Percentiles rank a stretch among this genome's conserved stretches.
Conservation (phyloP, 2,329 filamentous ascomycete genomes). For the Helminthosporium solani region DNA sequence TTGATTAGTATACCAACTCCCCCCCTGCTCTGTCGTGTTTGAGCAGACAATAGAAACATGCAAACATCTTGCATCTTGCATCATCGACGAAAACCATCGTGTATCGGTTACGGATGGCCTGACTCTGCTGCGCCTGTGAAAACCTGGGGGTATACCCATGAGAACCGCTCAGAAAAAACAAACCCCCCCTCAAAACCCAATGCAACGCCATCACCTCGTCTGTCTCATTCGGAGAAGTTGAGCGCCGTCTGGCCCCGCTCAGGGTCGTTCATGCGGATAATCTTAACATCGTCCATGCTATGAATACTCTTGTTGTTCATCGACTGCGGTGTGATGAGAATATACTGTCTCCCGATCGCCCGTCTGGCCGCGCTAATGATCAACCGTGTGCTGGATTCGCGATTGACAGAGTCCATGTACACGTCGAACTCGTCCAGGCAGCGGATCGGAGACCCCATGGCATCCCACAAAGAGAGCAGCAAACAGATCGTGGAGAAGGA, state of each 20-base stretch:
- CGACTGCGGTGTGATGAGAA: constrained; percentile 91
- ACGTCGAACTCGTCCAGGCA: constrained; percentile 98
- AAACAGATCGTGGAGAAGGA: constrained; percentile 97
- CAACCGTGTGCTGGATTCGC: constrained; percentile 89
- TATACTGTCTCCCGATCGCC: constrained; percentile 88
- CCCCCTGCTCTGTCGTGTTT: too few species aligned
- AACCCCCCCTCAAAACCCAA: neutral
- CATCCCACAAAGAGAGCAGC: constrained; percentile 90
- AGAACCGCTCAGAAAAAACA: neutral
- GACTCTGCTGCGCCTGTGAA: too few species aligned
- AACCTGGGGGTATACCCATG: neutral
- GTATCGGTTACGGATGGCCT: too few species aligned
- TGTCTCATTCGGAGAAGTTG: constrained; percentile 18
- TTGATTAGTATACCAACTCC: too few species aligned
- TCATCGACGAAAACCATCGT: too few species aligned
- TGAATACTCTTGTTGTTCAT: constrained; percentile 58
- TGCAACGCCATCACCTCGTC: neutral
- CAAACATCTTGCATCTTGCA: too few species aligned
- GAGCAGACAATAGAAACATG: too few species aligned
- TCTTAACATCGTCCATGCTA: constrained; percentile 70
- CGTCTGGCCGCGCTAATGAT: constrained; percentile 84
- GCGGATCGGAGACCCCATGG: constrained; percentile 92
- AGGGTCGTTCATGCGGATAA: constrained; percentile 64
- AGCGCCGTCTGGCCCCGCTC: constrained; percentile 53
- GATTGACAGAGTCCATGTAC: constrained; percentile 98